Evolutionary conservation across 2,329 filamentous ascomycete genomes (phyloP).

Genomic region (Triangularia verruculosa): DNA sequence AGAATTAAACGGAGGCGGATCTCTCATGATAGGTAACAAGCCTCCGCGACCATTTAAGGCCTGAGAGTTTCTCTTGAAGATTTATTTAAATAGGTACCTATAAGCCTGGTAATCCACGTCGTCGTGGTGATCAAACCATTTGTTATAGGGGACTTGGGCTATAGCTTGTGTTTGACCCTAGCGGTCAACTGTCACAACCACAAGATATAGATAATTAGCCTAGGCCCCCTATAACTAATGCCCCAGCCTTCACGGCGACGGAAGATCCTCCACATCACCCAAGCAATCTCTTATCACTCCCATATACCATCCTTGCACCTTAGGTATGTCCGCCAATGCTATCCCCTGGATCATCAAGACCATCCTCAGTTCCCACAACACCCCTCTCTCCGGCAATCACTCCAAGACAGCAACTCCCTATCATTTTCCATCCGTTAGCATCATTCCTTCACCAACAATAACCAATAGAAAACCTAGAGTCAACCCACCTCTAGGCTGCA

Average conservation of each 20-base stretch:
- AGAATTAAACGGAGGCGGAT: too few species aligned
- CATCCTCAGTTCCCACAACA: not conserved
- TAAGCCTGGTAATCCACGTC: too few species aligned
- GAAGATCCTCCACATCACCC: not conserved
- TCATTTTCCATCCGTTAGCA: not conserved
- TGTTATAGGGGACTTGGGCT: not conserved
- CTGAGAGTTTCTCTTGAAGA: too few species aligned
- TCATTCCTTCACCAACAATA: not conserved
- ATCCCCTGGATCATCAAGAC: too few species aligned
- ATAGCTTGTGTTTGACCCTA: too few species aligned
- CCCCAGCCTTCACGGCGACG: not conserved
- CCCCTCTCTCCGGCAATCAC: not conserved
- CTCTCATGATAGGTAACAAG: too few species aligned
- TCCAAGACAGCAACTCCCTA: not conserved
- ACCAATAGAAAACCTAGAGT: not conserved
- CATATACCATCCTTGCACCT: too few species aligned
- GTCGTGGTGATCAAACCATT: constrained; percentile 2
- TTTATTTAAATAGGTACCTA: too few species aligned
- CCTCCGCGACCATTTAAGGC: too few species aligned
- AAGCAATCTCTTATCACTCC: too few species aligned
- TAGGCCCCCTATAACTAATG: not conserved
- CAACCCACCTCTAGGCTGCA: not conserved
- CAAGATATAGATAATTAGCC: not conserved
- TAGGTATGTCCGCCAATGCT: too few species aligned
- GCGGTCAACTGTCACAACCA: too few species aligned